A percentile compares a stretch with the other conserved stretches of the same genome.
phyloP scores from a whole-genome alignment of 345 rosid genomes.

The thale cress (Arabidopsis thaliana) region TAIR10.1 NC_003076.8:7873501-7874000 shows the following conservation, averaged over 20 bases:
- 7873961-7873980: neutral
- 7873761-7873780: slow-evolving; percentile 63
- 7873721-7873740: slow-evolving; percentile 75
- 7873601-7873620: neutral
- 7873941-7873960: neutral
- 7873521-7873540: slow-evolving; percentile 58
- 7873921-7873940: neutral
- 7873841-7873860: slow-evolving; percentile 77
- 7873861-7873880: slow-evolving; percentile 64
- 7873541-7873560: slow-evolving; percentile 60
- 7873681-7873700: slow-evolving; percentile 98
- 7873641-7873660: slow-evolving; percentile 54
- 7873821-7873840: slow-evolving; percentile 76
- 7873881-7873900: slow-evolving; percentile 60
- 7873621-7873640: neutral
- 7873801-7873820: slow-evolving; percentile 66
- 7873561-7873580: slow-evolving; percentile 25
- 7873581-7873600: slow-evolving; percentile 10
- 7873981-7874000: slow-evolving; percentile 8
- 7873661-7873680: slow-evolving; percentile 52
- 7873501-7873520: slow-evolving; percentile 76
- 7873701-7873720: slow-evolving; percentile 85
- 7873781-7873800: slow-evolving; percentile 85
- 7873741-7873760: slow-evolving; percentile 59
- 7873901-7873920: neutral